A percentile compares a stretch with the other conserved stretches of the same genome.
These are phyloP conservation scores for Mucor racemosus DNA, from an alignment of 371 early-diverging fungal genomes.

Conservation along the genomic window DNA sequence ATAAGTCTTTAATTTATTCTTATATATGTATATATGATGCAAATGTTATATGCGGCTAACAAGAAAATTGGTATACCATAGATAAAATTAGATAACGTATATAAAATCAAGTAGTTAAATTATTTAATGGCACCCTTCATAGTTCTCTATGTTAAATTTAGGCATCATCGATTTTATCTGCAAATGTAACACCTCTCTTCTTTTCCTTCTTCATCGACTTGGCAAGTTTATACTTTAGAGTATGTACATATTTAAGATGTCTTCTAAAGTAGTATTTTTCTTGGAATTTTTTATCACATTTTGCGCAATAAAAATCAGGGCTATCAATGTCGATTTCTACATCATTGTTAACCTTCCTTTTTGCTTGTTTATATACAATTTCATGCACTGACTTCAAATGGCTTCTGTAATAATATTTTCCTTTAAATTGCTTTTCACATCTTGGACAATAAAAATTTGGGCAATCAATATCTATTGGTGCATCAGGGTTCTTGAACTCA, in stretches of 20 bases:
- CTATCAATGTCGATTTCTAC: neutral
- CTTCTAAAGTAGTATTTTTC: neutral
- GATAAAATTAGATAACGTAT: no score
- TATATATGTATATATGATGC: no score
- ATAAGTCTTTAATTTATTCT: no score
- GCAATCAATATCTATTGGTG: neutral
- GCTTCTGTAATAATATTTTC: neutral
- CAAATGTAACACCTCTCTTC: neutral
- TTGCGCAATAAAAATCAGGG: neutral
- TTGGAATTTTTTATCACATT: neutral
- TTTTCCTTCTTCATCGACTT: neutral
- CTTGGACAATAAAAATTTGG: neutral
- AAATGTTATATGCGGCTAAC: no score
- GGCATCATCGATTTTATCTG: no score
- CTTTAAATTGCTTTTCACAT: neutral
- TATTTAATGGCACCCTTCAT: no score
- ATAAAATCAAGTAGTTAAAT: no score
- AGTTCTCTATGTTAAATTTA: no score
- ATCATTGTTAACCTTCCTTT: neutral
- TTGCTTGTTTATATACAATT: neutral
- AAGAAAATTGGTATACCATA: no score
- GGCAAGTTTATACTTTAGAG: neutral
- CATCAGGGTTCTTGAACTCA: neutral
- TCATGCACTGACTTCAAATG: conserved; percentile 2
- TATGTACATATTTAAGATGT: neutral